A percentile compares a stretch with the other conserved stretches of the same genome.
Evolutionary conservation across 768 basidiomycete species (phyloP).

Genomic region (Tylopilus plumbeoviolaceoides): DNA sequence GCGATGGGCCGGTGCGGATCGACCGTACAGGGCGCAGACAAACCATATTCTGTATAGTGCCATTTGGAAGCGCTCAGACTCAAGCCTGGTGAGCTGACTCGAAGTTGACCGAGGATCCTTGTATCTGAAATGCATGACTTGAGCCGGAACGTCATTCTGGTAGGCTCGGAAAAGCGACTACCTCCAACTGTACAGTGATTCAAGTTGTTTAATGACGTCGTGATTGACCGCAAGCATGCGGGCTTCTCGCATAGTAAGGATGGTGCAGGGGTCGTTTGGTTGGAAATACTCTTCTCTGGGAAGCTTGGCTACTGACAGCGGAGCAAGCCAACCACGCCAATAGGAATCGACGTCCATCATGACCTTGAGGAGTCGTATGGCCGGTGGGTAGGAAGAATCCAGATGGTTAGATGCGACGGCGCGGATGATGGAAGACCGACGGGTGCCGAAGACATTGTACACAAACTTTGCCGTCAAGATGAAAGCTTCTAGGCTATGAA

Average conservation of each 20-base stretch:
- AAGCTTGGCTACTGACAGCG: constrained; percentile 6
- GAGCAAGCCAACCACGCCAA: constrained; percentile 16
- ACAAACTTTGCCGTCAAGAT: constrained; percentile 17
- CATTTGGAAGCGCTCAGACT: constrained; percentile 30
- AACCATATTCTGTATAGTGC: constrained; percentile 31
- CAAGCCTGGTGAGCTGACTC: constrained; percentile 28
- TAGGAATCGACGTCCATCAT: constrained; percentile 9
- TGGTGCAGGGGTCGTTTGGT: background rate
- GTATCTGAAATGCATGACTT: constrained; percentile 23
- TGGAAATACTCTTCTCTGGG: constrained; percentile 11
- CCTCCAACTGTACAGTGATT: constrained; percentile 21
- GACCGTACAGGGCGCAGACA: constrained; percentile 13
- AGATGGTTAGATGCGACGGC: constrained; percentile 16
- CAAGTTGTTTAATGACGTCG: constrained; percentile 12
- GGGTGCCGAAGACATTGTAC: constrained; percentile 11
- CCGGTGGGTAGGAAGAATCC: constrained; percentile 2
- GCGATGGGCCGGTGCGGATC: constrained; percentile 7
- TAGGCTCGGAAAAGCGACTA: constrained; percentile 1
- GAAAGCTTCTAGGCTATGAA: constrained; percentile 9
- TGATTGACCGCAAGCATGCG: constrained; percentile 15
- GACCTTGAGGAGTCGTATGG: constrained; percentile 14
- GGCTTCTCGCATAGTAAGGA: constrained; percentile 11
- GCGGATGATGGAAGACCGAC: constrained; percentile 10
- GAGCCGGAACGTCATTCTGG: background rate
- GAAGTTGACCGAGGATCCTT: constrained; percentile 33